Conservation (phyloP, 805 yeast species). For the Pichia eremophila region DNA sequence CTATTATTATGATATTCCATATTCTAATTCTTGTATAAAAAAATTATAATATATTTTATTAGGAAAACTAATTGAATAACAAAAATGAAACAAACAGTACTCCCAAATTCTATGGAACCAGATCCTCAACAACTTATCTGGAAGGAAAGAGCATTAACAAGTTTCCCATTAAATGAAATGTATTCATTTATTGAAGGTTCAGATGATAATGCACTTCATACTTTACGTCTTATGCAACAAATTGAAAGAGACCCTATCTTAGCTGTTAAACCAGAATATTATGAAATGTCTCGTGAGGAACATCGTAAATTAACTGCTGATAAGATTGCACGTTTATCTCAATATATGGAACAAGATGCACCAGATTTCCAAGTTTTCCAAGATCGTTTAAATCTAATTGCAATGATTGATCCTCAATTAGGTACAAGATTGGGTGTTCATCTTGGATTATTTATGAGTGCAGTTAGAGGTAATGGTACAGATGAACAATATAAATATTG, state of each 20-base stretch:
- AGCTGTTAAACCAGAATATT: conserved; percentile 42
- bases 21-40: too few relatives aligned
- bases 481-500: conserved; percentile 75
- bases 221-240: conserved; percentile 45
- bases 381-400: conserved; percentile 48
- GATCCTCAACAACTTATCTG: conserved; percentile 29
- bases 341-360: conserved; percentile 42
- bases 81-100: conserved; percentile 26
- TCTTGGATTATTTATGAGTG: conserved; percentile 72
- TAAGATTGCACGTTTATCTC: conserved; percentile 52
- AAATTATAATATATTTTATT: too few relatives aligned
- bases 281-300: conserved; percentile 46
- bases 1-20: too few relatives aligned
- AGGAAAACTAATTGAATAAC: too few relatives aligned
- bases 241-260: conserved; percentile 62
- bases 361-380: conserved; percentile 38
- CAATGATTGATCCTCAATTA: conserved; percentile 68
- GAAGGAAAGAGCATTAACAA: conserved; percentile 36
- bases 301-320: conserved; percentile 52
- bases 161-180: conserved; percentile 36
- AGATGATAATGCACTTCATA: conserved; percentile 34
- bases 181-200: conserved; percentile 49
- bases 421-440: conserved; percentile 84
- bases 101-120: conserved; percentile 23
- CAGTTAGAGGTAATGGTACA: conserved; percentile 83